Percentiles rank a stretch among this genome's conserved stretches.
phyloP scores from a whole-genome alignment of 768 basidiomycete genomes.

The Neoboletus subvelutipes region DNA sequence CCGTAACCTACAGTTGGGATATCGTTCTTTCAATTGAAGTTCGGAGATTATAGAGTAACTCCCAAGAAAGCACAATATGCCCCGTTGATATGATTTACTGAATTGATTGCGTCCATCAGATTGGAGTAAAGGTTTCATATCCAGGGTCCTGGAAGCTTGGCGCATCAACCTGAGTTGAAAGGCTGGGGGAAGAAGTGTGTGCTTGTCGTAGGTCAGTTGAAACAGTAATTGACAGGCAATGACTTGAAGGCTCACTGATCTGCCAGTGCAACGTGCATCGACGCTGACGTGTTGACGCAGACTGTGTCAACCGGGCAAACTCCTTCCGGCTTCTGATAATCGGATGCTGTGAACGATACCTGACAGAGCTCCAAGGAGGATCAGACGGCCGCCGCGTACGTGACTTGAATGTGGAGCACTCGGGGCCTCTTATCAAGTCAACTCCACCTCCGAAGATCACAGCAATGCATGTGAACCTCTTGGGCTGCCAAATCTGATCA shows the following conservation, averaged over 20 bases:
- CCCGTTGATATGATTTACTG: neutral
- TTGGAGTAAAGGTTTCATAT: neutral
- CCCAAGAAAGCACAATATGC: neutral
- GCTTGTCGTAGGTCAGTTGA: neutral
- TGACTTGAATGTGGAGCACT: neutral
- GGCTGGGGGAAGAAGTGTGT: neutral
- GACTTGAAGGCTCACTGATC: neutral
- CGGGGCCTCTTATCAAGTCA: slow-evolving; percentile 3
- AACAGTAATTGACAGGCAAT: neutral
- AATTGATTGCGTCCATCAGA: neutral
- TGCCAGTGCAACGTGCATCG: neutral
- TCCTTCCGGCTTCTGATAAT: neutral
- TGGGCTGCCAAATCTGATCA: neutral
- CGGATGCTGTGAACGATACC: neutral
- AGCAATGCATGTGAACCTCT: neutral
- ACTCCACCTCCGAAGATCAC: neutral
- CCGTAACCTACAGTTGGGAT: neutral
- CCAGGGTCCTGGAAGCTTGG: neutral
- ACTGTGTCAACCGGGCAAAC: neutral
- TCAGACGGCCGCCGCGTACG: neutral
- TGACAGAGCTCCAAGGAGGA: neutral
- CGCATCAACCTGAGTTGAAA: neutral
- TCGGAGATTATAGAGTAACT: neutral
- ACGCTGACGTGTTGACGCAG: neutral
- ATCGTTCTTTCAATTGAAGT: slow-evolving; percentile 2